Conservation (phyloP, 345 rosid species). For the Lumnitzera racemosa region DNA sequence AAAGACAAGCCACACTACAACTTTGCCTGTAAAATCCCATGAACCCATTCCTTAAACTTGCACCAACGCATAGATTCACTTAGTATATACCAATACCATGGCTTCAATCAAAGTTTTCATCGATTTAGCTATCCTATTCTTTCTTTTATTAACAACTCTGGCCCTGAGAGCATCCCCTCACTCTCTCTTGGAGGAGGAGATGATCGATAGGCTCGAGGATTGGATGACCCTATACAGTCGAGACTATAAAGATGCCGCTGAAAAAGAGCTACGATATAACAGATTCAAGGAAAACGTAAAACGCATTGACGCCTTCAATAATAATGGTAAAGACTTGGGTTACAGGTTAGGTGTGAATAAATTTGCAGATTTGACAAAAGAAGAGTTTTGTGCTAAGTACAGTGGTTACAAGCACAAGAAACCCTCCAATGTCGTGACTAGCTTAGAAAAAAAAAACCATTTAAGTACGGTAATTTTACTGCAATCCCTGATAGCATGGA, state of each 20-base stretch:
- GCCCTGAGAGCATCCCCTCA: conserved; percentile 15
- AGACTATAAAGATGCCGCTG: conserved; percentile 21
- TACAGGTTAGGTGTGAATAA: conserved; percentile 34
- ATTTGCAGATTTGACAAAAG: conserved; percentile 44
- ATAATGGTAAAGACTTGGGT: conserved; percentile 14
- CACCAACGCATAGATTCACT: neutral
- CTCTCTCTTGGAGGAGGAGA: conserved; percentile 21
- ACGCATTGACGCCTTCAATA: conserved; percentile 26
- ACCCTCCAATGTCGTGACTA: neutral
- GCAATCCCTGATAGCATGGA: conserved; percentile 13
- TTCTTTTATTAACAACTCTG: conserved; percentile 4
- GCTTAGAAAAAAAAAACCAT: neutral
- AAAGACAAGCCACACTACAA: too few species aligned
- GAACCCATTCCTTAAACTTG: too few species aligned
- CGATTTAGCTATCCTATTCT: neutral
- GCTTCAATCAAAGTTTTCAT: conserved; percentile 1
- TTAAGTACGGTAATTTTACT: conserved; percentile 22
- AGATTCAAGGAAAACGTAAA: conserved; percentile 35
- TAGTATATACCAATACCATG: conserved; percentile 5
- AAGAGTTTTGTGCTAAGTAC: conserved; percentile 28
- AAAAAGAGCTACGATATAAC: conserved; percentile 22
- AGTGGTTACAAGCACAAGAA: conserved; percentile 24
- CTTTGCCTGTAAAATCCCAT: too few species aligned
- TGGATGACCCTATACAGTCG: conserved; percentile 32
- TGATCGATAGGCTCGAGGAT: conserved; percentile 23